Evolutionary conservation across 2,329 filamentous ascomycete genomes (phyloP).

Genomic region (Colletotrichum scovillei): DNA sequence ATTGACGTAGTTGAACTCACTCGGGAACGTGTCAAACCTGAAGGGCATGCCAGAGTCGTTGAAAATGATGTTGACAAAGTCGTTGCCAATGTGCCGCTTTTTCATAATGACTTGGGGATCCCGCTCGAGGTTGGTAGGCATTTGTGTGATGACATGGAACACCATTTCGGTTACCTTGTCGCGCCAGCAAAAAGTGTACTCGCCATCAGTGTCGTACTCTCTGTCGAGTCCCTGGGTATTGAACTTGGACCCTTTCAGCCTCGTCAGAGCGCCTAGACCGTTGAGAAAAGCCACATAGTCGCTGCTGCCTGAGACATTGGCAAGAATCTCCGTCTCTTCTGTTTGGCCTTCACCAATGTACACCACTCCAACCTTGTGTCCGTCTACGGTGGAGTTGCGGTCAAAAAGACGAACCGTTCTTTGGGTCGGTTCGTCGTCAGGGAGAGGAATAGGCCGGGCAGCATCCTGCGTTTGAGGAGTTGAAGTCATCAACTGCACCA

Average conservation of each 20-base stretch:
- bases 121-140: constrained; percentile 86
- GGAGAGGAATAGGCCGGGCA: constrained; percentile 80
- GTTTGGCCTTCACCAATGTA: constrained; percentile 92
- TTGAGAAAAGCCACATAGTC: constrained; percentile 90
- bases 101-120: constrained; percentile 85
- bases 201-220: constrained; percentile 81
- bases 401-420: constrained; percentile 87
- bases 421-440: constrained; percentile 74
- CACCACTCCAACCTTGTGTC: constrained; percentile 94
- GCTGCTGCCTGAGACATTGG: constrained; percentile 85
- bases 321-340: constrained; percentile 83
- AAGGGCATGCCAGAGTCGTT: constrained; percentile 95
- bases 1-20: constrained; percentile 96
- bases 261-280: constrained; percentile 83
- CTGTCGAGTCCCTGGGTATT: constrained; percentile 94
- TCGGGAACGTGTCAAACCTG: constrained; percentile 90
- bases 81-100: constrained; percentile 96
- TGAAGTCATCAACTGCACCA: constrained; percentile 76
- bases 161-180: constrained; percentile 95
- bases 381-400: constrained; percentile 88
- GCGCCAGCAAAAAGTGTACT: constrained; percentile 93
- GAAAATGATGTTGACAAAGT: constrained; percentile 98
- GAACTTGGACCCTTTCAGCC: constrained; percentile 84
- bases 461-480: constrained; percentile 68
- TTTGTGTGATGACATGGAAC: constrained; percentile 96